Percentiles rank a stretch among this genome's conserved stretches.
Evolutionary conservation across 495 filamentous ascomycete species (phyloP).

Genomic region (Xylaria acuta): DNA sequence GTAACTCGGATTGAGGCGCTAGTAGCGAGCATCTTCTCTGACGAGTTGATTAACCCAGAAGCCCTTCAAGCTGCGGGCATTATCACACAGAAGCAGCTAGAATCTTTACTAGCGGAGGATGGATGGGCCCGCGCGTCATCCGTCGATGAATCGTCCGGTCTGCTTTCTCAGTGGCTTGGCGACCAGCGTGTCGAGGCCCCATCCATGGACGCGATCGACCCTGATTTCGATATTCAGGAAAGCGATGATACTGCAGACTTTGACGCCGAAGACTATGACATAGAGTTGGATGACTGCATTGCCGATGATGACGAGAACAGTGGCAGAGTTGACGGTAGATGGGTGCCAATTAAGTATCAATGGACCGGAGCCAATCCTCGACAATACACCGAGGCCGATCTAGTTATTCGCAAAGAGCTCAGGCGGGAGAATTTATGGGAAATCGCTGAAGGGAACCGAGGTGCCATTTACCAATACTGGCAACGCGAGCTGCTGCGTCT

Average conservation of each 20-base stretch:
- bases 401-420: slow-evolving; percentile 32
- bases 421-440: slow-evolving; percentile 42
- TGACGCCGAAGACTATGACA: slow-evolving; percentile 40
- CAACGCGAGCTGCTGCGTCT: slow-evolving; percentile 42
- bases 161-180: slow-evolving; percentile 69
- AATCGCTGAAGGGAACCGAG: slow-evolving; percentile 41
- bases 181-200: slow-evolving; percentile 45
- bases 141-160: slow-evolving; percentile 47
- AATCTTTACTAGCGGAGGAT: slow-evolving; percentile 62
- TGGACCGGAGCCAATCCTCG: slow-evolving; percentile 45
- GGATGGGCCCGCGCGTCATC: slow-evolving; percentile 54
- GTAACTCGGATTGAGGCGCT: slow-evolving; percentile 51
- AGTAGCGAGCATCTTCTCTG: slow-evolving; percentile 54
- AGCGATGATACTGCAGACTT: slow-evolving; percentile 32
- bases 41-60: slow-evolving; percentile 54
- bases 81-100: slow-evolving; percentile 65
- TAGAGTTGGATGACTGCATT: slow-evolving; percentile 46
- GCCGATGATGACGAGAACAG: slow-evolving; percentile 49
- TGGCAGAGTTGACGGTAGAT: slow-evolving; percentile 42
- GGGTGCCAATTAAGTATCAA: slow-evolving; percentile 40
- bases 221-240: slow-evolving; percentile 46
- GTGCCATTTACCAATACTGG: slow-evolving; percentile 50
- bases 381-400: slow-evolving; percentile 25
- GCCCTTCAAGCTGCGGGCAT: slow-evolving; percentile 59
- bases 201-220: slow-evolving; percentile 36